Evolutionary conservation across 2,329 filamentous ascomycete genomes (phyloP), one percentile per base, ranked within the genome.

Genomic region (Penicillium sp.): DNA sequence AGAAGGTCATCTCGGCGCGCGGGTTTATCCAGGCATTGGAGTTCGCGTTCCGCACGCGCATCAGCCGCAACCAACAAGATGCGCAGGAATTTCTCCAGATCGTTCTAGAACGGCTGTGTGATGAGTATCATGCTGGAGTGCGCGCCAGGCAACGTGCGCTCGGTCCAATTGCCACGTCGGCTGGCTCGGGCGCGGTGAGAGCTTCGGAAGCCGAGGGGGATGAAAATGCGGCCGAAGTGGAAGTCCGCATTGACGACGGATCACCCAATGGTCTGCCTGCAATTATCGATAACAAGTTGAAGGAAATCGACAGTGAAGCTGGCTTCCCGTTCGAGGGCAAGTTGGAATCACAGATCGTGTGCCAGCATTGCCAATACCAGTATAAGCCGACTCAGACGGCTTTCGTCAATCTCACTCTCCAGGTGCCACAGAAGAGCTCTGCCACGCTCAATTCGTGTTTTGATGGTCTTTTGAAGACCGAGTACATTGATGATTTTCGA

Each of bases 71-170:
- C 73, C 95, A 99, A 78, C 95, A 99, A 77, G 95, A 99, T 80
- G 95, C 95, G 11, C 95, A 99, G 73, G 95, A 99, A 76, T 97
- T 99, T 65, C 79, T 99, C 58, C 95, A 99, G 79, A 89, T 98
- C 53, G 89, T 99, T 13, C 90, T 92, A 2, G 94, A 99, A 79
- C 85, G 94, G 55, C 81, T 99, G 58, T 93, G 92, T 71, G 95
- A 99, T 72, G 95, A 99, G 77, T 97, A 97, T 71, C 89, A 96
- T 73, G 93, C 93, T 4, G 93, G 92, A 1, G 84, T 86, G 70
- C 86, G 89, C 72, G 93, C 92, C 13, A 84, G 93, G 64, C 80
- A 75, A 62, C 71, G 78, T 46, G 72, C 73, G 35, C 62, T 68
- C 57, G 73, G 40, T 60, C 64, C 62, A 58, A 67, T 63, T 63